These are phyloP conservation scores for Penicillium coprophilum DNA, from an alignment of 495 filamentous ascomycete genomes.

Conservation along the genomic window DNA sequence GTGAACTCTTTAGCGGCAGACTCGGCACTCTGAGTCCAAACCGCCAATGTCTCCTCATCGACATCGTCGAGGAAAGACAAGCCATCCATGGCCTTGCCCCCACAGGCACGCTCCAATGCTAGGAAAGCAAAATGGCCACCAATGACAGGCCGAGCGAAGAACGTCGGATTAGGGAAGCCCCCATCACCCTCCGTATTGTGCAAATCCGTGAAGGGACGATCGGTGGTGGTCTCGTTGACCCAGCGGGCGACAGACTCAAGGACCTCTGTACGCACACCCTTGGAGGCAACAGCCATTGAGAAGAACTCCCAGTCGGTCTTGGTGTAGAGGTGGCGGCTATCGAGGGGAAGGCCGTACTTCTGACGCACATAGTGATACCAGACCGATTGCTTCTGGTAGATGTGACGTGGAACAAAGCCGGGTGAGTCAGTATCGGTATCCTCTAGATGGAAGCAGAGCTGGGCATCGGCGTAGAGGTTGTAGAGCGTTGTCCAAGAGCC, in stretches of 20 bases:
- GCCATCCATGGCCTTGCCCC: conserved; percentile 63
- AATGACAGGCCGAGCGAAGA: conserved; percentile 81
- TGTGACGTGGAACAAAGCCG: conserved; percentile 64
- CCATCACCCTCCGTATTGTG: conserved; percentile 75
- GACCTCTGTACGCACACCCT: conserved; percentile 66
- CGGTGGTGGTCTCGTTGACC: conserved; percentile 81
- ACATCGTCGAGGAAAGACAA: conserved; percentile 60
- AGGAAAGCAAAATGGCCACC: conserved; percentile 87
- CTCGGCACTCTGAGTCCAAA: conserved; percentile 26
- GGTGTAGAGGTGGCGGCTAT: conserved; percentile 83
- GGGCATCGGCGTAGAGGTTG: conserved; percentile 80
- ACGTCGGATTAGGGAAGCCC: conserved; percentile 65
- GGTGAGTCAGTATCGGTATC: conserved; percentile 29
- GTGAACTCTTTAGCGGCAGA: conserved; percentile 27
- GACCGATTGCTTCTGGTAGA: conserved; percentile 79
- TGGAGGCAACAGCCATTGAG: conserved; percentile 71
- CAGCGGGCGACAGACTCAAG: conserved; percentile 75
- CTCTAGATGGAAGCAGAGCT: conserved; percentile 77
- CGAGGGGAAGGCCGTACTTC: conserved; percentile 79
- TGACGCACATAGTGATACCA: conserved; percentile 88
- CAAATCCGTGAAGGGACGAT: conserved; percentile 79
- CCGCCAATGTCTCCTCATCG: conserved; percentile 25
- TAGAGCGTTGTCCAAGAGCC: conserved; percentile 96
- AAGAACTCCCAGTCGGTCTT: conserved; percentile 96
- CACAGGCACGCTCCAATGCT: conserved; percentile 73